These are phyloP conservation scores for Myxozyma kluyveri DNA, from an alignment of 805 yeast species.

Conservation along the genomic window DNA sequence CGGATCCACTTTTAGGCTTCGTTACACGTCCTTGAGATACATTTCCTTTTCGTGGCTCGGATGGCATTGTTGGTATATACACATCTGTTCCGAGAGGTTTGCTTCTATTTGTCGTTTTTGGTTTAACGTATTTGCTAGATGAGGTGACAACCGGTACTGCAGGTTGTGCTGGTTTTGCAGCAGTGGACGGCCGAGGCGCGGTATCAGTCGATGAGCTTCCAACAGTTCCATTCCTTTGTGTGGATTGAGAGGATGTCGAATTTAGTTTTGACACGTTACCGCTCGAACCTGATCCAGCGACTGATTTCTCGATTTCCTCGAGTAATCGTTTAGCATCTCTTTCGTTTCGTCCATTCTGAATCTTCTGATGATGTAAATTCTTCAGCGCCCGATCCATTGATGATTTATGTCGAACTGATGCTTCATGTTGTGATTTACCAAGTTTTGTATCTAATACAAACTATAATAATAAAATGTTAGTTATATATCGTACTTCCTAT, in stretches of 20 bases:
- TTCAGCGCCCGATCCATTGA: slow-evolving; percentile 26
- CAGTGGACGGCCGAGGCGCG: no score
- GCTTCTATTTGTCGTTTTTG: neutral
- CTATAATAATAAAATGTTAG: slow-evolving; percentile 5
- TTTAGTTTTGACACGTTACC: neutral
- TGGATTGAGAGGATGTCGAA: no score
- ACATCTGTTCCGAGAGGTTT: neutral
- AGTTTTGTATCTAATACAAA: slow-evolving; percentile 31
- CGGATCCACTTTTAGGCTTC: neutral
- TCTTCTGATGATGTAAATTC: slow-evolving; percentile 27
- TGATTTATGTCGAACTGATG: slow-evolving; percentile 25
- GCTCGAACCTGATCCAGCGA: neutral
- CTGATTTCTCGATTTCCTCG: slow-evolving; percentile 20
- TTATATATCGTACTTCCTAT: no score
- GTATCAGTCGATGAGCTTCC: no score
- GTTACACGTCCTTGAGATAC: neutral
- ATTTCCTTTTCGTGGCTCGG: neutral
- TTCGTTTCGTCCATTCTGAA: slow-evolving; percentile 17
- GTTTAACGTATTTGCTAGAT: no score
- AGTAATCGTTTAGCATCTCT: slow-evolving; percentile 23
- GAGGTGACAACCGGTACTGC: no score
- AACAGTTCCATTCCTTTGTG: no score
- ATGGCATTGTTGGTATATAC: neutral
- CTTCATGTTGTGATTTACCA: slow-evolving; percentile 31
- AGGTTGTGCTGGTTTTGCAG: neutral